phyloP scores from a whole-genome alignment of 177 flowering plant genomes.

The Vitis hybrid region DNA sequence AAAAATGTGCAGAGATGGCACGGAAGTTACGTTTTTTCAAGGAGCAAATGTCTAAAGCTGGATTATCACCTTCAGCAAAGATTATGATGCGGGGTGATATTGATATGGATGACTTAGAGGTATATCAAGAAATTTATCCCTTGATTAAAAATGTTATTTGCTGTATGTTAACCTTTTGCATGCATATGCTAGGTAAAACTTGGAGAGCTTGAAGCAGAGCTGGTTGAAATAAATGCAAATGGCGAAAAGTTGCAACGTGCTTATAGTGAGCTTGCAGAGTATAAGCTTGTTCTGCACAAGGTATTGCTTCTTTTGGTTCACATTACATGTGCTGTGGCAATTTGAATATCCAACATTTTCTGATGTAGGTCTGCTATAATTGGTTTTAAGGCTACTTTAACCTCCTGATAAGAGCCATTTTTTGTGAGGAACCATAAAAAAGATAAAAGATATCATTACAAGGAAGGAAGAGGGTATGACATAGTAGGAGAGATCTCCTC shows the following conservation, averaged over 20 bases:
- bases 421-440: too few species aligned
- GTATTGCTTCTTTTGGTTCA: constrained; percentile 36
- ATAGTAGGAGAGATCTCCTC: too few species aligned
- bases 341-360: too few species aligned
- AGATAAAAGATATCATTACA: too few species aligned
- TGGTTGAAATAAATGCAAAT: constrained; percentile 82
- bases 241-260: constrained; percentile 82
- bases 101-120: constrained; percentile 57
- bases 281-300: constrained; percentile 84
- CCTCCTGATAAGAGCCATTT: too few species aligned
- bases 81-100: constrained; percentile 20
- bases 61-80: constrained; percentile 24
- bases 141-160: background rate
- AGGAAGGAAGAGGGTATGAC: too few species aligned
- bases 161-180: background rate
- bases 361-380: too few species aligned
- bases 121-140: constrained; percentile 14
- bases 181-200: constrained; percentile 62
- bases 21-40: constrained; percentile 47
- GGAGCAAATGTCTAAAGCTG: constrained; percentile 47
- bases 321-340: background rate
- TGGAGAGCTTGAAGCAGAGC: constrained; percentile 89
- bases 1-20: constrained; percentile 54
- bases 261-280: constrained; percentile 84
- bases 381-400: too few species aligned